Evolutionary conservation across 169 alveolate genomes (phyloP), one percentile per base, ranked within the genome.

Genomic region (Cyclospora cayetanensis): DNA sequence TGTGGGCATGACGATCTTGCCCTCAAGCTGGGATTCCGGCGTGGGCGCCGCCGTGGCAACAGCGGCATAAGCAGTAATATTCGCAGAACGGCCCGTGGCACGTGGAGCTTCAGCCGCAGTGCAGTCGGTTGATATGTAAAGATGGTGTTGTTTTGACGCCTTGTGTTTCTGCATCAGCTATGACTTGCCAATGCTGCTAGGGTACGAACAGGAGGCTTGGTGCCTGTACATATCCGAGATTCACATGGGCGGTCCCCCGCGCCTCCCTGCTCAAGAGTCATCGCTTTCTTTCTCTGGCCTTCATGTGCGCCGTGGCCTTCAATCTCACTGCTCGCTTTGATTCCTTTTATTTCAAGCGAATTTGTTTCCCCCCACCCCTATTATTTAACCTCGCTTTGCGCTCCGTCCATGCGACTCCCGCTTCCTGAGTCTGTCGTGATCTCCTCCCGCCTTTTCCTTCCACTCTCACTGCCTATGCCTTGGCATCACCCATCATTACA

Each of bases 191-290:
- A 9, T 68, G 46, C 52, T 68, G 82, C 31, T 68, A 50, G 5
- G 82, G 82, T 41, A 68, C 52, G 82, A 68, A 50, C 52, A 5
- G 52, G 82, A 35, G 46, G 82, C 22, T 27, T 68, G 82, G 82
- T 68, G 41, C 18, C 82, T 68, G 82, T 68, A 34, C 82, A 68
- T 41, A 7, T 68, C 25, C 27, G 82, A 34, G 82, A 68, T 50
- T 50, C 82, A 3, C 82, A 68, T 50, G 82, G 27, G 25, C 41
- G 82, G 7, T 39, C 25, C 74, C 4, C 15, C 12, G 35, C n/a
- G n/a, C n/a, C n/a, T n/a, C n/a, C n/a, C n/a, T n/a, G n/a, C n/a
- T n/a, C n/a, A n/a, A n/a, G n/a, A n/a, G n/a, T n/a, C n/a, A n/a
- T n/a, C n/a, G n/a, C n/a, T n/a, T n/a, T n/a, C n/a, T n/a, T n/a